These are phyloP conservation scores for Zygotorulaspora chibaensis DNA, from an alignment of 805 yeast species.

Conservation along the genomic window DNA sequence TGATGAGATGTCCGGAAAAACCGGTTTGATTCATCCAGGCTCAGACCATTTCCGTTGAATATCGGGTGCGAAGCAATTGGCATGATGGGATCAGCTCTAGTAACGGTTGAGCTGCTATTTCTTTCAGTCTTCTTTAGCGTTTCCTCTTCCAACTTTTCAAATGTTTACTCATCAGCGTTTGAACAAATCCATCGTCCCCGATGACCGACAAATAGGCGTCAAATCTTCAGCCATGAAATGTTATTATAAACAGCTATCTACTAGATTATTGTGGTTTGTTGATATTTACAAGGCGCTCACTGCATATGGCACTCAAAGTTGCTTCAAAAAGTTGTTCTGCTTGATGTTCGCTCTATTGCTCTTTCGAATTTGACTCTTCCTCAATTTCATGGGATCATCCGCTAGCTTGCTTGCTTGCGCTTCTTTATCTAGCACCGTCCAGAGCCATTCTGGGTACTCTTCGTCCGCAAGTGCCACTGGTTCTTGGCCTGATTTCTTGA, in stretches of 20 bases:
- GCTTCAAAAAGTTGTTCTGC: constrained; percentile 60
- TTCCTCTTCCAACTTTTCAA: too few species aligned
- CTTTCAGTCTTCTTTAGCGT: constrained; percentile 7
- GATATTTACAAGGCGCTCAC: constrained; percentile 21
- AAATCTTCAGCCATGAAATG: too few species aligned
- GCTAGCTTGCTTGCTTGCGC: constrained; percentile 55
- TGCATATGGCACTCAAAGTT: constrained; percentile 7
- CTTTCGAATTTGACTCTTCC: constrained; percentile 66
- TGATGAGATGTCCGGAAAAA: constrained; percentile 18
- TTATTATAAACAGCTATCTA: constrained; percentile 15
- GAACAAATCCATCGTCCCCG: too few species aligned
- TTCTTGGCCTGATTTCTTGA: constrained; percentile 77
- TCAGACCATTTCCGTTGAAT: constrained; percentile 4
- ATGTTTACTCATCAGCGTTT: too few species aligned
- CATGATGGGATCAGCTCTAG: constrained; percentile 1
- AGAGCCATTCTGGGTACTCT: constrained; percentile 93
- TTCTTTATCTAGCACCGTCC: constrained; percentile 72
- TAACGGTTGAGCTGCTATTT: neutral
- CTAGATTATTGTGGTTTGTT: constrained; percentile 5
- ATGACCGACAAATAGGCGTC: too few species aligned
- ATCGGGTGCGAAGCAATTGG: constrained; percentile 12
- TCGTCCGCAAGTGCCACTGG: constrained; percentile 82
- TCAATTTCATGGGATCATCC: constrained; percentile 57
- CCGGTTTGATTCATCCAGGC: constrained; percentile 7
- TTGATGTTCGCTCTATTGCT: constrained; percentile 68